Evolutionary conservation across 2,329 filamentous ascomycete genomes (phyloP), one percentile per base, ranked within the genome.

Genomic region (Calonectria pteridis): DNA sequence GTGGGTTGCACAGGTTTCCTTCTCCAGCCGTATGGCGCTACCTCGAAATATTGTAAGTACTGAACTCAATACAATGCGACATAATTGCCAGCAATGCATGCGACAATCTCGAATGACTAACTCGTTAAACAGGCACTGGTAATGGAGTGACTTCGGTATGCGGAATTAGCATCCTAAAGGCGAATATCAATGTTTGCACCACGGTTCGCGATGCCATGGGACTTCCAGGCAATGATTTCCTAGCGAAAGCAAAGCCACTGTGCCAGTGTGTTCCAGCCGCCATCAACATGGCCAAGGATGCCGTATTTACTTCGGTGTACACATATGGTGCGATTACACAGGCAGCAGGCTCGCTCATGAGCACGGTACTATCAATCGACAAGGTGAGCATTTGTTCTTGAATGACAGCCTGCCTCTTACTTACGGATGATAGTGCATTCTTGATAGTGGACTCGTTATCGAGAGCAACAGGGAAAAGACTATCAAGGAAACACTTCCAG

Each of bases 131-230:
- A 62, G 55, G 55, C 46, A 50, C 46, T 5, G 29, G 63, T 0
- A 50, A 35, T 31, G 63, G 14, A 28, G 63, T 66, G 1, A 50
- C 63, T n/a, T 50, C 31, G 5, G 46, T 37, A 26, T 66, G 63
- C 31, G 63, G 63, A 28, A 66, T 50, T 20, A 28, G 18, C 10
- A 50, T 66, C 20, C 63, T 66, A 3, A 66, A 16, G 14, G 13
- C 43, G 9, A 50, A 66, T 23, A 26, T 66, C 20, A 66, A 66
- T 20, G 63, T 66, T 33, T 66, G 63, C 46, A 50, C 43, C 13
- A 11, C 3, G 20, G 63, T 66, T 4, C 63, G 63, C 31, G 31
- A 50, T 20, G 46, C 63, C 10, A 49, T 66, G 40, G 35, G 55
- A 2, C n/a, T 35, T 20, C 6, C 31, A 20, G 63, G 63, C 2